Evolutionary conservation across 1,139 yeast genomes (phyloP).

Genomic region (Suhomyces wounanorum): DNA sequence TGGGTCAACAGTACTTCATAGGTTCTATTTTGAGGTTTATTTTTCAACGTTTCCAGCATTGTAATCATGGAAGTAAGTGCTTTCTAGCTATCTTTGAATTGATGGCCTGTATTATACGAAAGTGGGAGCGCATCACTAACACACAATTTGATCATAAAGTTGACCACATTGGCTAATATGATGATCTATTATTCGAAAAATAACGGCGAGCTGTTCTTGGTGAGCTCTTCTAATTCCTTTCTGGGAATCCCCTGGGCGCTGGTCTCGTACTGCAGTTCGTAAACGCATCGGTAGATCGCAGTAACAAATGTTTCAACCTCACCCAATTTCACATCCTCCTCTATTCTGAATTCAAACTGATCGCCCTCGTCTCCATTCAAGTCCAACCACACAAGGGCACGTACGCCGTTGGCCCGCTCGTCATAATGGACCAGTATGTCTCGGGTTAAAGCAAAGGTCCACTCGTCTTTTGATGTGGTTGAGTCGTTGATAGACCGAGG

Average conservation of each 20-base stretch:
- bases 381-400: constrained; percentile 77
- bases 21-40: too few relatives aligned
- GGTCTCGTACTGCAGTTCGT: constrained; percentile 69
- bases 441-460: constrained; percentile 67
- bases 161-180: not conserved
- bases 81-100: not conserved
- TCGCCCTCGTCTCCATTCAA: constrained; percentile 87
- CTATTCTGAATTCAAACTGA: constrained; percentile 72
- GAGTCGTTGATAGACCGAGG: constrained; percentile 28
- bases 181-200: not conserved
- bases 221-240: constrained; percentile 50
- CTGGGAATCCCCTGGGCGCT: constrained; percentile 49
- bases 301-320: constrained; percentile 68
- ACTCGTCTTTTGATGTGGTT: constrained; percentile 57
- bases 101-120: not conserved
- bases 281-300: constrained; percentile 67
- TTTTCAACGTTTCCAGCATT: too few relatives aligned
- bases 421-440: constrained; percentile 53
- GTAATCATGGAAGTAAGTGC: not conserved
- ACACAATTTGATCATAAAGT: not conserved
- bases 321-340: constrained; percentile 54
- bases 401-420: constrained; percentile 33
- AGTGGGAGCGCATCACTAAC: not conserved
- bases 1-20: too few relatives aligned
- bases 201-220: not conserved